Conservation (phyloP, 2,329 filamentous ascomycete species). For the Fusarium mangiferae region DNA sequence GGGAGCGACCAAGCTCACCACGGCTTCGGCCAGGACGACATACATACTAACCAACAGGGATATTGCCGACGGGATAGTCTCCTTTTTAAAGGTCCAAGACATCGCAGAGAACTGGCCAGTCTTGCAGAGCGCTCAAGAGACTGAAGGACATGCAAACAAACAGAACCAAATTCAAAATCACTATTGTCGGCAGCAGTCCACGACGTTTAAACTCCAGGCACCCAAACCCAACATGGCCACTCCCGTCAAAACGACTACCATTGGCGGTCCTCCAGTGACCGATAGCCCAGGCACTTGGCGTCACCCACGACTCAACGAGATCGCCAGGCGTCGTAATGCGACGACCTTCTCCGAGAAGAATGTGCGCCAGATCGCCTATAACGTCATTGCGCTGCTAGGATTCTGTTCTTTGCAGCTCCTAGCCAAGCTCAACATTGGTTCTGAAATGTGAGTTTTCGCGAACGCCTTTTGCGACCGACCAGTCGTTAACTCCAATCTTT, state of each 20-base stretch:
- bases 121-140: constrained; percentile 7
- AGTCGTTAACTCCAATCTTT: constrained; percentile 26
- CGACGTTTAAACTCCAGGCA: neutral
- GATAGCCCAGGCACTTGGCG: constrained; percentile 85
- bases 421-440: constrained; percentile 50
- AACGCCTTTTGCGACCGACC: neutral
- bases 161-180: neutral
- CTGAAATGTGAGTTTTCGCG: constrained; percentile 52
- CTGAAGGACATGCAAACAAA: constrained; percentile 2
- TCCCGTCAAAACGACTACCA: constrained; percentile 50
- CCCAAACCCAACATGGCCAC: constrained; percentile 44
- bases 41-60: constrained; percentile 47
- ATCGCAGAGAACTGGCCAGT: neutral
- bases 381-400: constrained; percentile 61
- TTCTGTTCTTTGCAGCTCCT: constrained; percentile 52
- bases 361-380: constrained; percentile 75
- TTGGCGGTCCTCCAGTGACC: constrained; percentile 53
- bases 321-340: constrained; percentile 81
- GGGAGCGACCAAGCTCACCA: constrained; percentile 46
- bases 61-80: neutral
- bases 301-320: constrained; percentile 89
- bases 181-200: neutral
- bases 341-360: constrained; percentile 84
- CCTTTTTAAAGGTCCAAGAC: neutral
- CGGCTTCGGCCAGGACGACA: constrained; percentile 46